These are phyloP conservation scores for Phytopythium mirpurense DNA, from an alignment of 352 stramenopile genomes.

Conservation along the genomic window DNA sequence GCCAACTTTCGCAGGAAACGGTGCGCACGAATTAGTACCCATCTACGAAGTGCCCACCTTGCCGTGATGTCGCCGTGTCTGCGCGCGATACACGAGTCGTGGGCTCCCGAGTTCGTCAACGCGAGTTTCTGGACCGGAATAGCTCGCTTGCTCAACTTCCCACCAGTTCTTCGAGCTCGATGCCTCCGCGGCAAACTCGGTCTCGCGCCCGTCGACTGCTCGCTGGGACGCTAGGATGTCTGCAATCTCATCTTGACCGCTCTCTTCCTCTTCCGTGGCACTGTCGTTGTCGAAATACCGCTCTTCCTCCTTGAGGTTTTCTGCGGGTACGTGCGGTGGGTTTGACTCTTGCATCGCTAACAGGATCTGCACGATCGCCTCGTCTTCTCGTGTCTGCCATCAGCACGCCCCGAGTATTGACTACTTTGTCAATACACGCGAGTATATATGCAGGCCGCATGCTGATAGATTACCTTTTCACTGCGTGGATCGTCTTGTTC, in stretches of 20 bases:
- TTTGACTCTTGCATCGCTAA: conserved; percentile 42
- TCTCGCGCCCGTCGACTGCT: conserved; percentile 15
- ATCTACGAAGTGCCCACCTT: conserved; percentile 41
- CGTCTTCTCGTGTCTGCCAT: conserved; percentile 25
- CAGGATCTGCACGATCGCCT: conserved; percentile 43
- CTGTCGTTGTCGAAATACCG: conserved; percentile 16
- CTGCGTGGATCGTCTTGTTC: conserved; percentile 10
- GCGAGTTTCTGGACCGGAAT: conserved; percentile 21
- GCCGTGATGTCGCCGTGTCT: conserved; percentile 5
- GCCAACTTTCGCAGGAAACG: not conserved
- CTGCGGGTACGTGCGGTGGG: conserved; percentile 1
- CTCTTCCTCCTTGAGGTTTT: conserved; percentile 15
- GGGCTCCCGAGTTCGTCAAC: conserved; percentile 50
- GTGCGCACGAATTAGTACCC: not conserved
- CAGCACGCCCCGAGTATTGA: not conserved
- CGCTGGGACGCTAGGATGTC: conserved; percentile 69
- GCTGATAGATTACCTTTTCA: conserved; percentile 14
- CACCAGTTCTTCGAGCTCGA: conserved; percentile 33
- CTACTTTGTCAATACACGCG: not conserved
- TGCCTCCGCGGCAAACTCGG: conserved; percentile 6
- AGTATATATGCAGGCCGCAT: conserved; percentile 4
- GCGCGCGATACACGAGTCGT: conserved; percentile 20
- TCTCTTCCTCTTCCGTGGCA: conserved; percentile 18
- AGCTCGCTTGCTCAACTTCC: conserved; percentile 35
- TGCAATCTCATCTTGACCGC: conserved; percentile 41